Evolutionary conservation across 176 grass and related monocot genomes (phyloP).

Genomic region (Guadua angustifolia): DNA sequence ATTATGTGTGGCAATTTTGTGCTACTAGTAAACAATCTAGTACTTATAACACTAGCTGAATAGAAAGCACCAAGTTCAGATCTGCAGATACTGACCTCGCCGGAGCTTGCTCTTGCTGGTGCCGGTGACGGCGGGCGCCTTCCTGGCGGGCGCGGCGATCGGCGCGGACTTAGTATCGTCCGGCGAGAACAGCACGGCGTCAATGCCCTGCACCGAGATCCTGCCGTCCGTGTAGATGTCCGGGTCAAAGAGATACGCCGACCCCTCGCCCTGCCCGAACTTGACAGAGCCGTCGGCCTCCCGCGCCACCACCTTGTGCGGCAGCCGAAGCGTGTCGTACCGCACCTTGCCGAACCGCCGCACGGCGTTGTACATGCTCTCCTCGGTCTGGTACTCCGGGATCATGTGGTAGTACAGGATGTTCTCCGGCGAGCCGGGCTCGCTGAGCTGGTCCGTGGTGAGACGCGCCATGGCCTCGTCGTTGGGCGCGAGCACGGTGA

Average conservation of each 20-base stretch:
- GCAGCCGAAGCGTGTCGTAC: conserved; percentile 87
- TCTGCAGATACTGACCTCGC: conserved; percentile 70
- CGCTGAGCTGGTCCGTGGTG: conserved; percentile 88
- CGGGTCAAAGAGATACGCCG: conserved; percentile 94
- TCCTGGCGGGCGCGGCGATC: conserved; percentile 44
- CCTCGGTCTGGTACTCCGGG: conserved; percentile 97
- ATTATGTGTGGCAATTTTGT: conserved; percentile 11
- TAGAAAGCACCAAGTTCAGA: conserved; percentile 38
- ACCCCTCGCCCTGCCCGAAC: conserved; percentile 79
- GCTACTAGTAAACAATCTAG: neutral
- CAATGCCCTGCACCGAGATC: conserved; percentile 95
- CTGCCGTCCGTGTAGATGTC: conserved; percentile 96
- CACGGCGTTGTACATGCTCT: conserved; percentile 99
- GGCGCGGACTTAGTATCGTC: conserved; percentile 50
- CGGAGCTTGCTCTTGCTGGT: conserved; percentile 60
- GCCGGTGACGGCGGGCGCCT: conserved; percentile 55
- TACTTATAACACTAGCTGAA: neutral
- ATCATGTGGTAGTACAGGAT: conserved; percentile 98
- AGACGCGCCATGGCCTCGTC: conserved; percentile 85
- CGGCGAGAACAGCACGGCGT: conserved; percentile 79
- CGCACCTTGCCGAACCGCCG: conserved; percentile 82
- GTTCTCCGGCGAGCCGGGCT: conserved; percentile 87
- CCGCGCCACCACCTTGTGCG: conserved; percentile 82
- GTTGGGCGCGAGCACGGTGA: conserved; percentile 89
- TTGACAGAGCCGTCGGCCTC: conserved; percentile 99